A percentile compares a stretch with the other conserved stretches of the same genome.
Conservation (phyloP, 192 early-diverging fungal species). For the Funneliformis geosporum region DNA sequence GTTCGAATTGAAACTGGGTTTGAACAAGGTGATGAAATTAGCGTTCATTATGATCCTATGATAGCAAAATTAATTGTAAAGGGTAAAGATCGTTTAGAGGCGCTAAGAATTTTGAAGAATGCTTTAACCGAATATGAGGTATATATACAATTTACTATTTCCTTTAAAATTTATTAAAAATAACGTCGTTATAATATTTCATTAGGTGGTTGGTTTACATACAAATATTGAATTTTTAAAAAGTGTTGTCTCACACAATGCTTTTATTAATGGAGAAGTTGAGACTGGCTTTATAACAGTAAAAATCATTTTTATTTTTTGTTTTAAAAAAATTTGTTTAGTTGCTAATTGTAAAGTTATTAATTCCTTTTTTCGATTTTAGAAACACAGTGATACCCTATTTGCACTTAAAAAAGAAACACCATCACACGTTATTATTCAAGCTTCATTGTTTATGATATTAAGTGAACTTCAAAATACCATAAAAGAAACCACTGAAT, state of each 20-base stretch:
- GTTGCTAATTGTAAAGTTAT: background rate
- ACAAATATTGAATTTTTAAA: slow-evolving; percentile 95
- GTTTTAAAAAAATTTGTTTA: background rate
- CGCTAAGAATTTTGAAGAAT: slow-evolving; percentile 75
- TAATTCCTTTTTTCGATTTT: background rate
- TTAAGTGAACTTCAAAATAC: slow-evolving; percentile 41
- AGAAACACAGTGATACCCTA: slow-evolving; percentile 69
- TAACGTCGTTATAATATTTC: too few species aligned
- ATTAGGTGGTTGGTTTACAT: slow-evolving; percentile 77
- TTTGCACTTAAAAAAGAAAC: slow-evolving; percentile 50
- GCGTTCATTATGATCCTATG: slow-evolving; percentile 94
- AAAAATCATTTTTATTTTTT: slow-evolving; percentile 35
- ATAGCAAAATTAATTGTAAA: slow-evolving; percentile 92
- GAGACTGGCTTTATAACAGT: slow-evolving; percentile 94
- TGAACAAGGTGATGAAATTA: slow-evolving; percentile 85
- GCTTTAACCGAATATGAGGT: slow-evolving; percentile 86
- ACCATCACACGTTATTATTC: slow-evolving; percentile 56
- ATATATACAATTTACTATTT: background rate
- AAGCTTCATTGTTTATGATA: slow-evolving; percentile 58
- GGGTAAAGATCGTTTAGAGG: slow-evolving; percentile 78
- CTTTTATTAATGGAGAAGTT: slow-evolving; percentile 84
- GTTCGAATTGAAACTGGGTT: slow-evolving; percentile 95
- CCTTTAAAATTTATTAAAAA: background rate
- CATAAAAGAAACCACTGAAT: slow-evolving; percentile 34
- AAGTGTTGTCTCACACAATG: slow-evolving; percentile 72